A percentile compares a stretch with the other conserved stretches of the same genome.
phyloP scores from a whole-genome alignment of 768 basidiomycete species.

The Flagelloscypha sp. region DNA sequence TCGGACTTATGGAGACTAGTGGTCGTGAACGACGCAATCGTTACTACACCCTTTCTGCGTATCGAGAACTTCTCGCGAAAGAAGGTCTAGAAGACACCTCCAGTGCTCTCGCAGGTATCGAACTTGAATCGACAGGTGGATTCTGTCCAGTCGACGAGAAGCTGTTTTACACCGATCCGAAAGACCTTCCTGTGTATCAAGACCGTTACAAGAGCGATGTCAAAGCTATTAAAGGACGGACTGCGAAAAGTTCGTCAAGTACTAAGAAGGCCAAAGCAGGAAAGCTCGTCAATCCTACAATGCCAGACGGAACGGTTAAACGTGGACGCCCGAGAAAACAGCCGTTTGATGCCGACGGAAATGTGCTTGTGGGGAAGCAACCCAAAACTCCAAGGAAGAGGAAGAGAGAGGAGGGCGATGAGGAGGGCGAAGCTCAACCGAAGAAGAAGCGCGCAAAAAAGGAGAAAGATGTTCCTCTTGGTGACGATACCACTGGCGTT shows the following conservation, averaged over 20 bases:
- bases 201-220: slow-evolving; percentile 37
- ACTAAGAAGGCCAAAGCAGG: slow-evolving; percentile 16
- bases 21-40: slow-evolving; percentile 84
- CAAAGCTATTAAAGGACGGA: slow-evolving; percentile 6
- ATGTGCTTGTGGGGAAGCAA: slow-evolving; percentile 11
- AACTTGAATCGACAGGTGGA: slow-evolving; percentile 44
- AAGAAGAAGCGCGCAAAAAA: slow-evolving; percentile 20
- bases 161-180: slow-evolving; percentile 47
- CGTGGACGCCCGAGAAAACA: slow-evolving; percentile 49
- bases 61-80: slow-evolving; percentile 48
- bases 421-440: slow-evolving; percentile 10
- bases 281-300: slow-evolving; percentile 38
- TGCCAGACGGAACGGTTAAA: slow-evolving; percentile 46
- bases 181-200: slow-evolving; percentile 35
- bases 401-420: slow-evolving; percentile 14
- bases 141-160: slow-evolving; percentile 38
- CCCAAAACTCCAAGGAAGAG: slow-evolving; percentile 6
- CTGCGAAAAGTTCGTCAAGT: no score
- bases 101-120: slow-evolving; percentile 34
- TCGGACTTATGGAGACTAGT: slow-evolving; percentile 68
- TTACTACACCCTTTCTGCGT: slow-evolving; percentile 71
- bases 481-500: slow-evolving; percentile 4
- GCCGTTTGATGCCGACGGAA: slow-evolving; percentile 4
- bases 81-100: slow-evolving; percentile 55
- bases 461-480: slow-evolving; percentile 9